Percentiles rank a stretch among this genome's conserved stretches.
Conservation (phyloP, 2,329 filamentous ascomycete species). For the Trichoderma sp. region DNA sequence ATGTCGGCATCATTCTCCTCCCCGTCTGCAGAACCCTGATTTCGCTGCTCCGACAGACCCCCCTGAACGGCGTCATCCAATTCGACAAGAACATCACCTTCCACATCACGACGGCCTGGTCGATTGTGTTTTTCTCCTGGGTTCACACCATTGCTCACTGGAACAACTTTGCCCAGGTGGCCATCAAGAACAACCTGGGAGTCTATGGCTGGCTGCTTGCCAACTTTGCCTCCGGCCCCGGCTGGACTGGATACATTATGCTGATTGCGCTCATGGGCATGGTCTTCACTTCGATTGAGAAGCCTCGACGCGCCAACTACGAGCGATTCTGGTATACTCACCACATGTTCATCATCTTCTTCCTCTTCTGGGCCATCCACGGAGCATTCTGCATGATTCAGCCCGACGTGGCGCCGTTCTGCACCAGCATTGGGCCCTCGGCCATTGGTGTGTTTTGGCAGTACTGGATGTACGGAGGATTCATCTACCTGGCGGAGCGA, state of each 20-base stretch:
- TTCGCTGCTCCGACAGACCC: conserved; percentile 77
- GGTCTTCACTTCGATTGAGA: conserved; percentile 76
- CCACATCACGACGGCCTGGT: conserved; percentile 84
- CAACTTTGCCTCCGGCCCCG: conserved; percentile 78
- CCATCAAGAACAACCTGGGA: conserved; percentile 74
- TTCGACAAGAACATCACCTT: conserved; percentile 91
- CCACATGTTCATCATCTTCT: conserved; percentile 86
- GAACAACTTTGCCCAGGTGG: conserved; percentile 81
- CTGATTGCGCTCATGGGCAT: conserved; percentile 77
- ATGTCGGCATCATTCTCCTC: conserved; percentile 77
- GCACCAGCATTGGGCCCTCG: conserved; percentile 66
- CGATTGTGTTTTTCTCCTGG: conserved; percentile 86
- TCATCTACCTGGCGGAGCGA: conserved; percentile 78
- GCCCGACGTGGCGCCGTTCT: conserved; percentile 79
- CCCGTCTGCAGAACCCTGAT: conserved; percentile 85
- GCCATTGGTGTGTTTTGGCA: conserved; percentile 83
- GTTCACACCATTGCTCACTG: conserved; percentile 84
- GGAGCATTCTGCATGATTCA: conserved; percentile 91
- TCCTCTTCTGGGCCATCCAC: conserved; percentile 89
- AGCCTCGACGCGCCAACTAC: conserved; percentile 78
- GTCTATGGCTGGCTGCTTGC: conserved; percentile 77
- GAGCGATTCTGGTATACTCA: conserved; percentile 92
- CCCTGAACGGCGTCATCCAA: conserved; percentile 82
- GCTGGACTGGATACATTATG: conserved; percentile 89
- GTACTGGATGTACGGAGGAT: conserved; percentile 86